Evolutionary conservation across 2,329 filamentous ascomycete genomes (phyloP).

Genomic region (Ambrosiella cleistominuta): DNA sequence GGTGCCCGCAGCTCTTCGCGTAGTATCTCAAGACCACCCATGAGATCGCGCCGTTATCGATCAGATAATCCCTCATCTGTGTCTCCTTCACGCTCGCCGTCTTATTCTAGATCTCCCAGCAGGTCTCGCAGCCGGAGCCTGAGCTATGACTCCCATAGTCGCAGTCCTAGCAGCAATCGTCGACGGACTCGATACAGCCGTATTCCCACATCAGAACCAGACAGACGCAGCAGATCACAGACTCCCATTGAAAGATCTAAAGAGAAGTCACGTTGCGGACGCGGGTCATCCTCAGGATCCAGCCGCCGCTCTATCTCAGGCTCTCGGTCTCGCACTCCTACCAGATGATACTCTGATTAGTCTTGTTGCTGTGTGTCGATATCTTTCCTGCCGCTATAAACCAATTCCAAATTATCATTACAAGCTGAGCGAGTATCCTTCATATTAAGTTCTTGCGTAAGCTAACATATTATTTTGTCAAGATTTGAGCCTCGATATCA

Average conservation of each 20-base stretch:
- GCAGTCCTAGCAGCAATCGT: slow-evolving; percentile 5
- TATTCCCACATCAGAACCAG: slow-evolving; percentile 12
- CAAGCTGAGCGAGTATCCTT: no score
- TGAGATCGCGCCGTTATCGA: not conserved
- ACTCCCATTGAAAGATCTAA: slow-evolving; percentile 4
- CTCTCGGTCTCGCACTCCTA: slow-evolving; percentile 16
- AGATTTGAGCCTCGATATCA: no score
- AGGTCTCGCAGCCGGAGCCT: not conserved
- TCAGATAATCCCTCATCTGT: not conserved
- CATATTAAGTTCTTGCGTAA: no score
- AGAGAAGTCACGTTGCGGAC: slow-evolving; percentile 7
- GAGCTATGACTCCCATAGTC: slow-evolving; percentile 12
- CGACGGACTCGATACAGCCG: slow-evolving; percentile 8
- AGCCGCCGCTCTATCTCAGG: slow-evolving; percentile 9
- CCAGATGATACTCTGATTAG: slow-evolving; percentile 38
- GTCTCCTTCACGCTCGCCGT: slow-evolving; percentile 6
- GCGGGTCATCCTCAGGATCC: slow-evolving; percentile 11
- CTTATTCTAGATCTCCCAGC: slow-evolving; percentile 8
- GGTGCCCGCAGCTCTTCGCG: slow-evolving; percentile 6
- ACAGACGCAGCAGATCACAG: slow-evolving; percentile 2
- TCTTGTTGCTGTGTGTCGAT: no score
- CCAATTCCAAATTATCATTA: no score
- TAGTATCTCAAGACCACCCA: not conserved
- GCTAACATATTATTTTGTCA: no score
- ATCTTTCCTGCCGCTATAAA: no score